phyloP scores from a whole-genome alignment of 805 yeast genomes.

The Candida mattraensis region DNA sequence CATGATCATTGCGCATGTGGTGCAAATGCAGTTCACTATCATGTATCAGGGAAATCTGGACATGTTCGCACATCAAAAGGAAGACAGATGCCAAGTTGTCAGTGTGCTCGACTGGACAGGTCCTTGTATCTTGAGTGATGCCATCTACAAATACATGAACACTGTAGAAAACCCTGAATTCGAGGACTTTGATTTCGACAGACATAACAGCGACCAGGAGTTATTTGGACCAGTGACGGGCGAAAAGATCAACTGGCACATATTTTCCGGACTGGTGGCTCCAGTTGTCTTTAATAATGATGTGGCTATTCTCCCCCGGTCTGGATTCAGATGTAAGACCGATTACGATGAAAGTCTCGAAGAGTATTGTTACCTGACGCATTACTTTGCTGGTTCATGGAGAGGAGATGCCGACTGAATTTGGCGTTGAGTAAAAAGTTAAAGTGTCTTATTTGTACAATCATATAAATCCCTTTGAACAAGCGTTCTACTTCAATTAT shows the following conservation, averaged over 20 bases:
- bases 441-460: too few species aligned
- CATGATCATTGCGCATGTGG: slow-evolving; percentile 70
- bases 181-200: slow-evolving; percentile 10
- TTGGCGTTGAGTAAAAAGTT: too few species aligned
- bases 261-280: slow-evolving; percentile 20
- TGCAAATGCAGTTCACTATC: slow-evolving; percentile 64
- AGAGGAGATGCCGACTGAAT: slow-evolving; percentile 6
- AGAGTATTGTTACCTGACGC: slow-evolving; percentile 28
- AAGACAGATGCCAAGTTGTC: slow-evolving; percentile 54
- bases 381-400: slow-evolving; percentile 23
- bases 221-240: slow-evolving; percentile 19
- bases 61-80: slow-evolving; percentile 15
- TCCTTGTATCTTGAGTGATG: slow-evolving; percentile 85
- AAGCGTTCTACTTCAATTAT: neutral
- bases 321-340: slow-evolving; percentile 17
- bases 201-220: slow-evolving; percentile 11
- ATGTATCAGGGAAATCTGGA: slow-evolving; percentile 42
- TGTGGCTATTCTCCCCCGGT: slow-evolving; percentile 20
- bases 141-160: slow-evolving; percentile 47
- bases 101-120: slow-evolving; percentile 91
- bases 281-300: slow-evolving; percentile 23
- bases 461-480: too few species aligned
- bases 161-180: slow-evolving; percentile 13
- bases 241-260: slow-evolving; percentile 21
- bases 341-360: slow-evolving; percentile 27